A percentile compares a stretch with the other conserved stretches of the same genome.
Conservation (phyloP, 371 early-diverging fungal species). For the Basidiobolus meristosporus region DNA sequence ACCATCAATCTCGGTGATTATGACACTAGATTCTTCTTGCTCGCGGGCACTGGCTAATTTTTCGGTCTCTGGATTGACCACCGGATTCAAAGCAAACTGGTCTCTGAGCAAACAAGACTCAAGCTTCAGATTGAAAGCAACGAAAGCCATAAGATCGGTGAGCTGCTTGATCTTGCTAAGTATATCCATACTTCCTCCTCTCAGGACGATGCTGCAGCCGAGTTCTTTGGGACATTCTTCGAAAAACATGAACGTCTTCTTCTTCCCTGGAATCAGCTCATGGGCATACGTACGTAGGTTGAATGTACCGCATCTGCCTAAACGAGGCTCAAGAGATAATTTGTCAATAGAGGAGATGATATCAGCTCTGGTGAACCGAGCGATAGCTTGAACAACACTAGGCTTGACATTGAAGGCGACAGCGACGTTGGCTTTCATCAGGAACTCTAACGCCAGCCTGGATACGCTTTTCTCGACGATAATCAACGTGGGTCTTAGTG, state of each 20-base stretch:
- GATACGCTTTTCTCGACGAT: conserved; percentile 59
- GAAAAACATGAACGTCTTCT: conserved; percentile 72
- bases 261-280: conserved; percentile 41
- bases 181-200: conserved; percentile 44
- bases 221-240: conserved; percentile 57
- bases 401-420: conserved; percentile 71
- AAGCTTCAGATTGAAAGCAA: conserved; percentile 60
- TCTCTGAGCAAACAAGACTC: conserved; percentile 65
- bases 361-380: conserved; percentile 66
- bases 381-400: conserved; percentile 54
- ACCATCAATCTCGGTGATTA: too few species aligned
- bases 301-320: conserved; percentile 62
- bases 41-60: too few species aligned
- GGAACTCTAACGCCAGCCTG: conserved; percentile 55
- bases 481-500: conserved; percentile 56
- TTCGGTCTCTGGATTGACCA: too few species aligned
- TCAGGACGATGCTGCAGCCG: conserved; percentile 72
- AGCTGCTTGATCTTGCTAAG: conserved; percentile 55
- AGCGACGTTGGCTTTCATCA: conserved; percentile 53
- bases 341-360: conserved; percentile 62
- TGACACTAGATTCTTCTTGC: not conserved
- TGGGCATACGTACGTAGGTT: conserved; percentile 57
- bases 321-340: conserved; percentile 32
- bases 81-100: conserved; percentile 26
- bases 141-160: conserved; percentile 54